Evolutionary conservation across 352 stramenopile genomes (phyloP), one percentile per base, ranked within the genome.

Genomic region (Phytophthora boehmeriae): DNA sequence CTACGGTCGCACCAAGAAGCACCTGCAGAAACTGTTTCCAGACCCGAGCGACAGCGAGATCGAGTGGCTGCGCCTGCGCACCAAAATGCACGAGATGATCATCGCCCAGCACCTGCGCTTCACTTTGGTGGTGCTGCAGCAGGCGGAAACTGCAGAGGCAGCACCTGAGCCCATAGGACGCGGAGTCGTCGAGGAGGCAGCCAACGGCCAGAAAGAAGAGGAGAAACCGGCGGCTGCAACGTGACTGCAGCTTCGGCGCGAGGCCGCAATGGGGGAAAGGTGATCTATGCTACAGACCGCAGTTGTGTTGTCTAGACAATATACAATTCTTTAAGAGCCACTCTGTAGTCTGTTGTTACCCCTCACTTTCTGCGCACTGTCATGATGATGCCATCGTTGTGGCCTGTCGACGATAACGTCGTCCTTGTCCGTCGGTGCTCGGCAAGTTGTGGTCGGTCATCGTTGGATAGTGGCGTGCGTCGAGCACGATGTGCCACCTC

Each of bases 41-140:
- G 86, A 96, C 54, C 80, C 88, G 32, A 80, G 73, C 59, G 89
- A 97, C 42, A 83, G 76, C 66, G 90, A 97, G 43, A 89, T 97
- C 55, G 92, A 98, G 64, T 97, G 90, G 79, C 72, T 97, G 52
- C 76, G 89, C 20, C 79, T 97, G 59, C 80, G 89, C 54, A 97
- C 91, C 45, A 87, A 96, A 59, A 78, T 96, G 61, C 92, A 97
- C 68, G 91, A 97, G 71, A 96, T 97, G 83, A 90, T 97, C 71
- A 92, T 96, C 50, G 86, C 89, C 5, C 88, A 96, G 68, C 76
- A 96, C 68, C 63, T 92, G 63, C 81, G 79, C 8, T 97, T 95
- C 66, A 97, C 88, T 14, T 77, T 97, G 38, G 88, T 96, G 54
- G 89, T 94, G 45, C 77, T 97, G 53, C 88, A 97, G 54, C 74